Percentiles rank a stretch among this genome's conserved stretches.
phyloP scores from a whole-genome alignment of 179 eudicot species.

The Beta lomatogona region DNA sequence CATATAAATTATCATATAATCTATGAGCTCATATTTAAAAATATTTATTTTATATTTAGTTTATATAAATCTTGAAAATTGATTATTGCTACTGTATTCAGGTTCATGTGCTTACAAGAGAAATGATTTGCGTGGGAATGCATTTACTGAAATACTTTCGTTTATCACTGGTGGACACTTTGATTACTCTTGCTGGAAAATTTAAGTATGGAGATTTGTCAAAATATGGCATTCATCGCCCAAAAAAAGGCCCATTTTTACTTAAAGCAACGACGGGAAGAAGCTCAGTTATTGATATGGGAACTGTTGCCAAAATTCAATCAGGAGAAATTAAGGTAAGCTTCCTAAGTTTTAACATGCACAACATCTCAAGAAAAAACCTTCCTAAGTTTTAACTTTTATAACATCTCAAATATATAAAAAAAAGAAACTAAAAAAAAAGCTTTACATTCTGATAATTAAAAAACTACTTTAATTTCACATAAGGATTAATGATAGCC shows the following conservation, averaged over 20 bases:
- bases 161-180: conserved; percentile 26
- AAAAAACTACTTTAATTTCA: too few species aligned
- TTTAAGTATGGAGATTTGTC: conserved; percentile 34
- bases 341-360: neutral
- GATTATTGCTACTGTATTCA: neutral
- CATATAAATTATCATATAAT: too few species aligned
- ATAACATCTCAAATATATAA: too few species aligned
- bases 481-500: too few species aligned
- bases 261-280: conserved; percentile 29
- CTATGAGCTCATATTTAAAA: too few species aligned
- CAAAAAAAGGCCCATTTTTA: conserved; percentile 37
- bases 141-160: conserved; percentile 30
- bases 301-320: conserved; percentile 36
- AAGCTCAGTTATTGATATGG: conserved; percentile 42
- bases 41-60: too few species aligned
- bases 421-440: too few species aligned
- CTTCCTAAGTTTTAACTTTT: too few species aligned
- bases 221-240: conserved; percentile 38
- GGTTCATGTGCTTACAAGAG: conserved; percentile 41
- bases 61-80: neutral
- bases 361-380: neutral
- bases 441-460: too few species aligned
- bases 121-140: conserved; percentile 31
- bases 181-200: conserved; percentile 17
- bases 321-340: conserved; percentile 38